A percentile compares a stretch with the other conserved stretches of the same genome.
Conservation (phyloP, 2,329 filamentous ascomycete genomes). For the Blumeriella jaapii region DNA sequence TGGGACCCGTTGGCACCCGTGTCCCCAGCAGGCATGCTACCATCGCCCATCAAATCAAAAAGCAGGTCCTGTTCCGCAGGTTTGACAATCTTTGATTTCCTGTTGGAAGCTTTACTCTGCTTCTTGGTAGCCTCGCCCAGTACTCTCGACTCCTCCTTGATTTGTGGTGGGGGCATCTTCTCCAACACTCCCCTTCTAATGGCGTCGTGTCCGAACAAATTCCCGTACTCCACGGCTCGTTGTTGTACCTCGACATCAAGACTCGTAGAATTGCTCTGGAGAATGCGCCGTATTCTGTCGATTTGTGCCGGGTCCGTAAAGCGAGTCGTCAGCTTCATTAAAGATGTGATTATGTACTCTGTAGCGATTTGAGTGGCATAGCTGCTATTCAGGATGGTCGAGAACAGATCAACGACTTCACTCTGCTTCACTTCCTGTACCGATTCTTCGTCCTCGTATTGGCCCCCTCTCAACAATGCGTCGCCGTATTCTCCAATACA, state of each 20-base stretch:
- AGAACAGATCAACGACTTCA: constrained; percentile 88
- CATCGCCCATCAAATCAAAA: constrained; percentile 81
- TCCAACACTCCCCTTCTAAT: constrained; percentile 85
- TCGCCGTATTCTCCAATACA: constrained; percentile 97
- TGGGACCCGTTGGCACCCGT: constrained; percentile 63
- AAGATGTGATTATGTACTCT: constrained; percentile 89
- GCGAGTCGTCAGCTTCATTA: constrained; percentile 89
- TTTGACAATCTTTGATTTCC: constrained; percentile 67
- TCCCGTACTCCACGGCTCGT: constrained; percentile 86
- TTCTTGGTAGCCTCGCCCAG: constrained; percentile 69
- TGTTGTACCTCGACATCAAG: constrained; percentile 94
- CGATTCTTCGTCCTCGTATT: constrained; percentile 89
- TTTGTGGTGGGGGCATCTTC: constrained; percentile 95
- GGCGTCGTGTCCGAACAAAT: constrained; percentile 83
- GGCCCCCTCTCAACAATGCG: constrained; percentile 72
- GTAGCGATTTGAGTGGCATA: constrained; percentile 85
- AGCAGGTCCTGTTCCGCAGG: constrained; percentile 85
- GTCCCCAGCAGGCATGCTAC: constrained; percentile 49
- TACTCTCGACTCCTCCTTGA: constrained; percentile 87
- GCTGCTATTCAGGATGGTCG: constrained; percentile 83
- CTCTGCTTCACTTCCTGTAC: constrained; percentile 71
- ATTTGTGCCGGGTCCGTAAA: constrained; percentile 76
- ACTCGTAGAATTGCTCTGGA: constrained; percentile 71
- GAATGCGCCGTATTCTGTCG: constrained; percentile 68
- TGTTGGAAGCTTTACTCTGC: constrained; percentile 55